These are phyloP conservation scores for Tylopilus intermedius DNA, from an alignment of 768 basidiomycete genomes.

Conservation along the genomic window DNA sequence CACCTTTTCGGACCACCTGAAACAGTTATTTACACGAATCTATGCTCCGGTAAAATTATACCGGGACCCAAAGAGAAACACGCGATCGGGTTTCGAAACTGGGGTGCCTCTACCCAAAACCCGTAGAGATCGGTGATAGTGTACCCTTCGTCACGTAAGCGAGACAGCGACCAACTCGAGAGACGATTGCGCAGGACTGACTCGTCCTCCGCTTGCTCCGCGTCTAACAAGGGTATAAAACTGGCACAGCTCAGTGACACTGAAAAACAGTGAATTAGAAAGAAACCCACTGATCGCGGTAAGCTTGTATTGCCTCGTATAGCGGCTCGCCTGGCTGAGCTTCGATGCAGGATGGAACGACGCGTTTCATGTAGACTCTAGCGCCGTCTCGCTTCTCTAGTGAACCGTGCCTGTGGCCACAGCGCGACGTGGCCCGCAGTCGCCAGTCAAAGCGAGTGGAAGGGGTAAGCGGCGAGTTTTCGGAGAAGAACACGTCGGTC, in stretches of 20 bases:
- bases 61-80: constrained; percentile 64
- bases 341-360: constrained; percentile 32
- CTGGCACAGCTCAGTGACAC: constrained; percentile 24
- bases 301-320: constrained; percentile 48
- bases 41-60: constrained; percentile 54
- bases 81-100: constrained; percentile 63
- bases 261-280: not conserved
- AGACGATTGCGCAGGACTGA: constrained; percentile 58
- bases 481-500: constrained; percentile 28
- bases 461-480: constrained; percentile 25
- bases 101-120: constrained; percentile 63
- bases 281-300: constrained; percentile 47
- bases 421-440: constrained; percentile 47
- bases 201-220: constrained; percentile 65
- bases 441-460: constrained; percentile 58
- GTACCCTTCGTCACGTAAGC: constrained; percentile 67
- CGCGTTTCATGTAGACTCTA: constrained; percentile 34
- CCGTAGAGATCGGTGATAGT: constrained; percentile 59
- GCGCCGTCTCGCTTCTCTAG: constrained; percentile 8
- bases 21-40: constrained; percentile 55
- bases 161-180: constrained; percentile 57
- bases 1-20: not conserved
- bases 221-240: constrained; percentile 43
- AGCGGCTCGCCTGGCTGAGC: constrained; percentile 38
- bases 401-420: constrained; percentile 10